Conservation (phyloP, 2,329 filamentous ascomycete species). For the Aspergillus clavatus region DNA sequence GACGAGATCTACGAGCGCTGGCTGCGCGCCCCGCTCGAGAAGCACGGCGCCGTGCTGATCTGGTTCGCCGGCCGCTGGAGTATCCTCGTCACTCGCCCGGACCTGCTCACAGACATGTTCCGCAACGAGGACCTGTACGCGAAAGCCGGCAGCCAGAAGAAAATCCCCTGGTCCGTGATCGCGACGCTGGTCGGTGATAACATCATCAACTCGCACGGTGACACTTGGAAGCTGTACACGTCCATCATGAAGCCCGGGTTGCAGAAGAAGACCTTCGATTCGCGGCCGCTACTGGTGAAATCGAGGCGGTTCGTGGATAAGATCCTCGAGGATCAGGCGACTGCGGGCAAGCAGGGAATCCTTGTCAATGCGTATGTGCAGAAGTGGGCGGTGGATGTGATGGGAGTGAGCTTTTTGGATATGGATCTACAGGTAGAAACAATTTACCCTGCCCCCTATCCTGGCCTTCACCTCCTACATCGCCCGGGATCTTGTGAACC, state of each 20-base stretch:
- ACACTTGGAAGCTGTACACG: not conserved
- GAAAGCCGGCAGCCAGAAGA: conserved; percentile 42
- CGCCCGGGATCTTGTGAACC: not conserved
- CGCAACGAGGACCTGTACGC: conserved; percentile 27
- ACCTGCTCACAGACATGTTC: conserved; percentile 40
- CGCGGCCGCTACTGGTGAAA: conserved; percentile 18
- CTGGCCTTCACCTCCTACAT: not conserved
- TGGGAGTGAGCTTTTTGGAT: conserved; percentile 23
- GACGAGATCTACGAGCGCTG: conserved; percentile 23
- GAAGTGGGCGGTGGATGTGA: conserved; percentile 24
- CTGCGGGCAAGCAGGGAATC: conserved; percentile 8
- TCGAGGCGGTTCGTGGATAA: conserved; percentile 21
- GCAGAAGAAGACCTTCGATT: conserved; percentile 17
- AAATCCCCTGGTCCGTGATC: conserved; percentile 39
- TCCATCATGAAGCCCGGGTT: conserved; percentile 7
- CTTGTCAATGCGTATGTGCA: conserved; percentile 21
- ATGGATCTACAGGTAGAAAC: conserved; percentile 20
- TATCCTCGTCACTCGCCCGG: conserved; percentile 43
- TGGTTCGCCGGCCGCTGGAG: conserved; percentile 50
- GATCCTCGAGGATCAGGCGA: conserved; percentile 19
- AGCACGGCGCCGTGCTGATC: conserved; percentile 44
- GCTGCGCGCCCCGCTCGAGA: conserved; percentile 21
- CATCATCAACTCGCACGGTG: conserved; percentile 9
- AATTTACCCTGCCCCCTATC: too few relatives aligned
- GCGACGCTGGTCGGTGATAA: conserved; percentile 28